Conservation (phyloP, 2,329 filamentous ascomycete genomes). For the Hypoxylon sp. region DNA sequence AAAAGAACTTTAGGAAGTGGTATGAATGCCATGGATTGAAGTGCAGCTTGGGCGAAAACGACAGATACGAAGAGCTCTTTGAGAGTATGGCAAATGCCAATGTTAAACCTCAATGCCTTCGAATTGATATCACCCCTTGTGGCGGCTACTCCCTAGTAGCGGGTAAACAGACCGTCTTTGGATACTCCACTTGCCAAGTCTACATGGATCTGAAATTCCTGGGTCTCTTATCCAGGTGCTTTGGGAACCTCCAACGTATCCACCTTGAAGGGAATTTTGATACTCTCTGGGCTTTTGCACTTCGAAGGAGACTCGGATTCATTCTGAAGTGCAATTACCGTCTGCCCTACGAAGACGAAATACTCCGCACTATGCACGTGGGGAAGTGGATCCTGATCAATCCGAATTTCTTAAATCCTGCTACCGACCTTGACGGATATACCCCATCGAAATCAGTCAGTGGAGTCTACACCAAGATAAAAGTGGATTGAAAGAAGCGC, state of each 20-base stretch:
- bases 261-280: not conserved
- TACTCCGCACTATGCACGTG: too few relatives aligned
- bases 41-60: not conserved
- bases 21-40: not conserved
- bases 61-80: not conserved
- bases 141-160: too few relatives aligned
- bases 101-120: not conserved
- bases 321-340: too few relatives aligned
- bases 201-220: conserved; percentile 6
- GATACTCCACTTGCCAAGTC: not conserved
- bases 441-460: not conserved
- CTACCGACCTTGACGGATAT: not conserved
- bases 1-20: too few relatives aligned
- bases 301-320: conserved; percentile 13
- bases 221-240: not conserved
- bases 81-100: not conserved
- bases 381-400: conserved; percentile 18
- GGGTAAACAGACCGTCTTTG: too few relatives aligned
- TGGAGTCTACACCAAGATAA: not conserved
- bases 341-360: too few relatives aligned
- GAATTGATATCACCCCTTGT: not conserved
- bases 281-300: conserved; percentile 9
- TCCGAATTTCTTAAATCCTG: conserved; percentile 1
- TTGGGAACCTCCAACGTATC: too few relatives aligned
- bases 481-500: not conserved